Base-by-base conservation (phyloP, 1,284 basidiomycete species). In the Porogramme epimiltina region DNA sequence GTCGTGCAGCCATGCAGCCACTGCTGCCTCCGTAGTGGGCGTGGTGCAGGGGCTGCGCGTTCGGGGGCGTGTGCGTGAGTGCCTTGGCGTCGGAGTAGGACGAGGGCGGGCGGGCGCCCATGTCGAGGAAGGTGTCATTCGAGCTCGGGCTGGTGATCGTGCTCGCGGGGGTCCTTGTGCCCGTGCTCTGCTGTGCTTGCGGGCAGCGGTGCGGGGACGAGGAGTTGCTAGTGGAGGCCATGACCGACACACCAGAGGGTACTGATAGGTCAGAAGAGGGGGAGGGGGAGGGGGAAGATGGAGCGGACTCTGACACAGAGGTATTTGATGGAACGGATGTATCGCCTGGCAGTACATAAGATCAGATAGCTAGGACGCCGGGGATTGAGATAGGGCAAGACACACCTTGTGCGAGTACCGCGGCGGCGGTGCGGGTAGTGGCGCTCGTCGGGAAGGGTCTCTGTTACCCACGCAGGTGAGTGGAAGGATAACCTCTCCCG, bases 391-490 rank as follows among this genome's bases (percentile, higher is more conserved):
- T 2, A 61, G 43, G 18, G 62, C 56, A 44, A 54, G 47, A 62
- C 62, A 26, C 62, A 37, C 33, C 62, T 38, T 6, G 52, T 45
- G 42, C 61, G 52, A 58, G 54, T 26, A n/a, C n/a, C n/a, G n/a
- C n/a, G n/a, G n/a, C n/a, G n/a, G n/a, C n/a, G n/a, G n/a, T n/a
- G n/a, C n/a, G 79, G 74, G 45, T 75, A 73, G 20, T 70, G 63
- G 42, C 74, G 68, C 54, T 77, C 75, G 24, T 62, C 60, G 0
- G 82, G 83, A 0, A 87, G 73, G 16, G 76, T 69, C n/a, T 72
- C 67, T 0, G 71, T 66, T 6, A 67, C 68, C 80, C 84, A 84
- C 52, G 71, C 74, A 2, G 87, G 87, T 0, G 86, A 87, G 44
- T 78, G 77, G 62, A 88, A 85, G 23, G 75, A 77, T 56, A 87